phyloP scores from a whole-genome alignment of 345 rosid species.

The Euphorbia lathyris region DNA sequence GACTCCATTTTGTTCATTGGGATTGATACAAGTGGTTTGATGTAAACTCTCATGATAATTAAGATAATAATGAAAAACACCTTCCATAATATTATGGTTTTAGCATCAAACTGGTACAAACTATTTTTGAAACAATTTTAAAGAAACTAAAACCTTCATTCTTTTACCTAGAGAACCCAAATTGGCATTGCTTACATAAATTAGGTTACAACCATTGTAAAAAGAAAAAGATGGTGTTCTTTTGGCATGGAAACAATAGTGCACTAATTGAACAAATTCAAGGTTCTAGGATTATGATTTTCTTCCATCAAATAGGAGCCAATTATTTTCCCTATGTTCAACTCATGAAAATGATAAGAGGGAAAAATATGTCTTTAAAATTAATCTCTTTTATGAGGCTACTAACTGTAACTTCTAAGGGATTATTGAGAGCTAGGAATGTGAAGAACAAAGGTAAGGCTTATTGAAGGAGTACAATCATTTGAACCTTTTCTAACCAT shows the following conservation, averaged over 20 bases:
- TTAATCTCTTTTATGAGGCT: background rate
- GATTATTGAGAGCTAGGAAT: background rate
- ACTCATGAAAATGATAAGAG: background rate
- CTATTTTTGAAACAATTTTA: too few species aligned
- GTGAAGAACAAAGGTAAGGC: background rate
- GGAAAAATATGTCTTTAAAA: background rate
- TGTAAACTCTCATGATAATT: too few species aligned
- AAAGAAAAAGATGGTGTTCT: background rate
- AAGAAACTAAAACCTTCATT: background rate
- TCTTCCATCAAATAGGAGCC: background rate
- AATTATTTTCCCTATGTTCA: too few species aligned
- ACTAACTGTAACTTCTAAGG: background rate
- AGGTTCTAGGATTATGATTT: too few species aligned
- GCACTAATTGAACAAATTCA: too few species aligned
- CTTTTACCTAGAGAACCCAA: background rate
- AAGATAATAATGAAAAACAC: too few species aligned
- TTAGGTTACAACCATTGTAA: background rate
- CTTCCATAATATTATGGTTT: too few species aligned
- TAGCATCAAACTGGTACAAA: too few species aligned
- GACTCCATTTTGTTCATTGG: background rate
- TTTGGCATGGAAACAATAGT: background rate
- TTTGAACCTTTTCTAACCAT: background rate
- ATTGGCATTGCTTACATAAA: background rate
- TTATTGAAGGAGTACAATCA: background rate
- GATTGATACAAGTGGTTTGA: background rate